Conservation (phyloP, 352 stramenopile genomes). For the Chrysophaeum taylorii region DNA sequence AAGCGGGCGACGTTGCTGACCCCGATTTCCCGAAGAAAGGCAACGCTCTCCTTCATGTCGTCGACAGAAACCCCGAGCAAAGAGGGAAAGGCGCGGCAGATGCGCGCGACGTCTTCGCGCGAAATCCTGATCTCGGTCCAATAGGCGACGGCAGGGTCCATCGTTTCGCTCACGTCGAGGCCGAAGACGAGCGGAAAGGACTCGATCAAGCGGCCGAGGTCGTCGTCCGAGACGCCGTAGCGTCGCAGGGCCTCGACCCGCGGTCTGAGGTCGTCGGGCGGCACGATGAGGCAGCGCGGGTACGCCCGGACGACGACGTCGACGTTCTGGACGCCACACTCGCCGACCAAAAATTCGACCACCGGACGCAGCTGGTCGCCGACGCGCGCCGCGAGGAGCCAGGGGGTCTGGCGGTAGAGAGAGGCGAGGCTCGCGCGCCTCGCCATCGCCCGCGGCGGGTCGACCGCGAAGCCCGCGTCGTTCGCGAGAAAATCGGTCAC, state of each 20-base stretch:
- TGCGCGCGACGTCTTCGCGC: conserved; percentile 22
- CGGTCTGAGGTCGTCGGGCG: neutral
- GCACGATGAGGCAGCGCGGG: neutral
- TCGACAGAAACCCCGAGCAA: conserved; percentile 29
- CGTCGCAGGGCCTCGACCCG: conserved; percentile 23
- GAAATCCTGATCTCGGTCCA: conserved; percentile 24
- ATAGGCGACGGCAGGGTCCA: conserved; percentile 20
- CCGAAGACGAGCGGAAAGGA: conserved; percentile 31
- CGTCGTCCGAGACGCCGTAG: conserved; percentile 26
- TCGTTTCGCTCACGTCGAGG: conserved; percentile 18
- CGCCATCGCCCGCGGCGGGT: conserved; percentile 19
- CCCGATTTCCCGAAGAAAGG: conserved; percentile 25
- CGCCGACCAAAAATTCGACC: conserved; percentile 11
- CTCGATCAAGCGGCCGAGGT: conserved; percentile 27
- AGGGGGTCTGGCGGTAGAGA: conserved; percentile 26
- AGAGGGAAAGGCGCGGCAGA: conserved; percentile 30
- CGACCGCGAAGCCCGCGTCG: neutral
- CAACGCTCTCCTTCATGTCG: conserved; percentile 23
- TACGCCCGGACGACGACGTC: conserved; percentile 29
- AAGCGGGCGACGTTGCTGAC: conserved; percentile 30
- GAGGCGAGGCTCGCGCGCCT: conserved; percentile 13
- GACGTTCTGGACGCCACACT: conserved; percentile 19
- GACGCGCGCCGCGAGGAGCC: conserved; percentile 21
- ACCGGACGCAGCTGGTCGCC: conserved; percentile 23
- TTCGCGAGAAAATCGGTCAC: conserved; percentile 6